A percentile compares a stretch with the other conserved stretches of the same genome.
These are phyloP conservation scores for Metarhizium brunneum DNA, from an alignment of 2,329 filamentous ascomycete genomes.

Conservation along the genomic window DNA sequence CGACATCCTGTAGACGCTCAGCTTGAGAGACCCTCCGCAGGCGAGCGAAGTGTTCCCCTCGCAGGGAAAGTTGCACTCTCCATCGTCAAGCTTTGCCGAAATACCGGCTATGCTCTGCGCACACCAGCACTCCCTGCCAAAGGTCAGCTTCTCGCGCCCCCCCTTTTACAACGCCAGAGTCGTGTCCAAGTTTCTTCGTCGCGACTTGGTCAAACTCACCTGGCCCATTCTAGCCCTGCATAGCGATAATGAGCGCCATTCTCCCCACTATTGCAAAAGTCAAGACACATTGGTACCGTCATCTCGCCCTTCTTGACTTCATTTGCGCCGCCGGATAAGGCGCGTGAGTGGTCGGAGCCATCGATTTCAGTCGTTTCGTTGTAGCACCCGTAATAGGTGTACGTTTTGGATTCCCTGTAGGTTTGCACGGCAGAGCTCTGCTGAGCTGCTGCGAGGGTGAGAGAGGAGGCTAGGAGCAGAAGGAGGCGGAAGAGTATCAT, in stretches of 20 bases:
- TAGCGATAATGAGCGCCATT: conserved; percentile 29
- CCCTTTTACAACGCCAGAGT: neutral
- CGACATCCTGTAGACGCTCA: conserved; percentile 33
- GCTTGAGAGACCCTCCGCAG: conserved; percentile 44
- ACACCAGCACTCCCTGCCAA: conserved; percentile 50
- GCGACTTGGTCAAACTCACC: conserved; percentile 18
- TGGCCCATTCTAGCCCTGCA: conserved; percentile 46
- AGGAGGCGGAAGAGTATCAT: conserved; percentile 10
- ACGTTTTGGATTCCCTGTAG: conserved; percentile 27
- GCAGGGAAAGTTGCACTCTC: conserved; percentile 41
- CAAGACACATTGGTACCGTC: conserved; percentile 42
- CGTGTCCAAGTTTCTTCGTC: neutral
- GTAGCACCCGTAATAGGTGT: conserved; percentile 47
- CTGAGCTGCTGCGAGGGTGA: conserved; percentile 10
- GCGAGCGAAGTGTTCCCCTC: conserved; percentile 40
- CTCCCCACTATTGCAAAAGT: conserved; percentile 34
- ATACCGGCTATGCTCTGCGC: conserved; percentile 37
- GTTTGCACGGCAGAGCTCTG: conserved; percentile 15
- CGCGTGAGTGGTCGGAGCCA: conserved; percentile 32
- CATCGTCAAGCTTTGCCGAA: conserved; percentile 35
- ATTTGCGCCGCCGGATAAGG: conserved; percentile 33
- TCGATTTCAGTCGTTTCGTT: conserved; percentile 43
- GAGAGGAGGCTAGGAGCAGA: neutral
- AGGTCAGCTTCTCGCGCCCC: neutral
- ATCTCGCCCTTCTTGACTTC: conserved; percentile 33